Base-by-base conservation (phyloP, 2,329 filamentous ascomycete genomes). In the Diaporthe ilicicola region DNA sequence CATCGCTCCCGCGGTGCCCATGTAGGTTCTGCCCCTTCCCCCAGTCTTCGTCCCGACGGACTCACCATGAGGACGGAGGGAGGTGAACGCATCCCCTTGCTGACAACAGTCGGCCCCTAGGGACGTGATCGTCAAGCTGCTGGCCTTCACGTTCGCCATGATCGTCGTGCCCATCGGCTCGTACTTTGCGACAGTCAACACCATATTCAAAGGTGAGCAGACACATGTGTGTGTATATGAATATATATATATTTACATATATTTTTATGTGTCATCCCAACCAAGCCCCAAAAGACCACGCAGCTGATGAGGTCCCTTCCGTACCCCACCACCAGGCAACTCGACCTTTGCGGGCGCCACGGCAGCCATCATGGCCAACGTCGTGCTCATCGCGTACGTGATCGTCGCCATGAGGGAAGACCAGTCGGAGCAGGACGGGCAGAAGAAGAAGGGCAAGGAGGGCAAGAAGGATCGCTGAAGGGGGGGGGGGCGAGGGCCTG, bases 361-460 rank as follows among this genome's bases (percentile, higher is more conserved):
- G 42, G 96, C 96, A 1, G 96, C 96, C 24, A 83, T 98, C 64
- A 90, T 97, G 80, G 96, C 96, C 15, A 99, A 99, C 76, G 88
- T 97, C 1, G 94, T 99, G 4, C 84, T 99, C 64, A 88, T 98
- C 70, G 90, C 88, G n/a, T 99, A 98, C 81, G 90, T 98, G 53
- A 84, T 98, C 70, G 94, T 97, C 24, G 96, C 96, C 4, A 95
- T 97, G 88, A 91, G 88, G 73, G 96, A 99, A 80, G 96, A 98
- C 78, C 84, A 88, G 75, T 82, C 83, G 2, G 86, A 88, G 22
- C 81, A 82, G 74, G 73, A 78, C 44, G 73, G 78, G 46, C 84
- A 84, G 72, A 84, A 84, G 72, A 84, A 84, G 50, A 76, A 76
- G 73, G 37, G 22, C 15, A 83, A 82, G 76, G 77, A 85, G 67